phyloP scores from a whole-genome alignment of 129 eudicot genomes.

The Flaveria linearis region DNA sequence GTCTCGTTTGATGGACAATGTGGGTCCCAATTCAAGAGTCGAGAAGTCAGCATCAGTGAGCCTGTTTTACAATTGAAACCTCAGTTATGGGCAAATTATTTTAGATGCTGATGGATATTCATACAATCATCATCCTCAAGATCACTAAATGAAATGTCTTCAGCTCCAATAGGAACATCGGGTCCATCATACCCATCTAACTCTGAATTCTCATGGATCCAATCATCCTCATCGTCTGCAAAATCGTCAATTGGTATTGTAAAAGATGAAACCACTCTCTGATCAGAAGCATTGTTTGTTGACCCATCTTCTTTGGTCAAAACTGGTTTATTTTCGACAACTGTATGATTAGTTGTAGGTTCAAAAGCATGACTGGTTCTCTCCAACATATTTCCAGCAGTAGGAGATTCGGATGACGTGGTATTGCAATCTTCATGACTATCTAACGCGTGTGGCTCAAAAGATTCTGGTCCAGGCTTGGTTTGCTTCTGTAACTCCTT shows the following conservation, averaged over 20 bases:
- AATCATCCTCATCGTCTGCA: slow-evolving; percentile 57
- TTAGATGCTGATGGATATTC: too few relatives aligned
- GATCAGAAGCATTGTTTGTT: slow-evolving; percentile 31
- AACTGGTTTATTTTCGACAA: slow-evolving; percentile 37
- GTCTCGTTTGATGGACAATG: too few relatives aligned
- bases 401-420: too few relatives aligned
- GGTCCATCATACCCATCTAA: slow-evolving; percentile 55
- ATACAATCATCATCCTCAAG: slow-evolving; percentile 52
- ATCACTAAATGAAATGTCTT: slow-evolving; percentile 88
- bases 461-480: slow-evolving; percentile 45
- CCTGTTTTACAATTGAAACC: too few relatives aligned
- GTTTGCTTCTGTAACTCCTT: slow-evolving; percentile 73
- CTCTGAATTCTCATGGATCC: slow-evolving; percentile 71
- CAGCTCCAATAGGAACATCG: slow-evolving; percentile 37
- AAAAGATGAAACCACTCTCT: slow-evolving; percentile 31
- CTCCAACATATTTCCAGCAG: too few relatives aligned
- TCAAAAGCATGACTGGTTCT: slow-evolving; percentile 28
- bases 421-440: too few relatives aligned
- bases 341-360: slow-evolving; percentile 18
- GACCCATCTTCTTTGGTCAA: slow-evolving; percentile 34
- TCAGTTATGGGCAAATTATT: too few relatives aligned
- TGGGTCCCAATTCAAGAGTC: too few relatives aligned
- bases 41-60: too few relatives aligned
- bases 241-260: slow-evolving; percentile 32
- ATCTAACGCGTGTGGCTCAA: slow-evolving; percentile 1